Evolutionary conservation across 2,329 filamentous ascomycete genomes (phyloP).

Genomic region (Dothideomycetidae sp.): DNA sequence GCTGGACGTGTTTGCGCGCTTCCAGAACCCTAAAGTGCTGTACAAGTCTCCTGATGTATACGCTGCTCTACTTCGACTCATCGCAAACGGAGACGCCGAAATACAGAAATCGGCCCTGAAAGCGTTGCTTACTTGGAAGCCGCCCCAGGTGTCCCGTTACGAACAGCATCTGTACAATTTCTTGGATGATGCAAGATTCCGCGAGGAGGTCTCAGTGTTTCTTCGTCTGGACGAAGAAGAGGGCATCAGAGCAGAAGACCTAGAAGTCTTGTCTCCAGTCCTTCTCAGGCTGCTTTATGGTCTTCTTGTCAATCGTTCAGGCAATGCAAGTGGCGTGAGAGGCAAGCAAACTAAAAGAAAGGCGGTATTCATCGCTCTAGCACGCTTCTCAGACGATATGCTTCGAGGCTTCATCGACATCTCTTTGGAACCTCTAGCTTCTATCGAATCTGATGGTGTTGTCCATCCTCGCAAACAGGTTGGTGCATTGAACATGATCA

Average conservation of each 20-base stretch:
- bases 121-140: constrained; percentile 80
- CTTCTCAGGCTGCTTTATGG: constrained; percentile 81
- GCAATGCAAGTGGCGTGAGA: constrained; percentile 59
- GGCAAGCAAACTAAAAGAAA: constrained; percentile 68
- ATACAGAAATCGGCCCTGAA: constrained; percentile 76
- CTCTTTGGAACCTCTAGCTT: constrained; percentile 47
- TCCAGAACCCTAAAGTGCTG: constrained; percentile 72
- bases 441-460: background rate
- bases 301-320: constrained; percentile 69
- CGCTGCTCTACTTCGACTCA: constrained; percentile 54
- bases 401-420: constrained; percentile 73
- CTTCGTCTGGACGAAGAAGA: constrained; percentile 52
- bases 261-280: constrained; percentile 63
- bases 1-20: constrained; percentile 67
- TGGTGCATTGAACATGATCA: constrained; percentile 83
- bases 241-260: constrained; percentile 59
- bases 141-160: constrained; percentile 58
- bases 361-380: constrained; percentile 59
- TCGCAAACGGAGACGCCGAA: constrained; percentile 80
- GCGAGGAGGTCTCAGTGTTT: constrained; percentile 84
- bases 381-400: constrained; percentile 59
- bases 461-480: constrained; percentile 57
- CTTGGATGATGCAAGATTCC: constrained; percentile 80
- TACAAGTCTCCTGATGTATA: constrained; percentile 68
- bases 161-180: constrained; percentile 75